A percentile compares a stretch with the other conserved stretches of the same genome.
phyloP scores from a whole-genome alignment of 257 asterid genomes.

The Ilex aquifolium region DNA sequence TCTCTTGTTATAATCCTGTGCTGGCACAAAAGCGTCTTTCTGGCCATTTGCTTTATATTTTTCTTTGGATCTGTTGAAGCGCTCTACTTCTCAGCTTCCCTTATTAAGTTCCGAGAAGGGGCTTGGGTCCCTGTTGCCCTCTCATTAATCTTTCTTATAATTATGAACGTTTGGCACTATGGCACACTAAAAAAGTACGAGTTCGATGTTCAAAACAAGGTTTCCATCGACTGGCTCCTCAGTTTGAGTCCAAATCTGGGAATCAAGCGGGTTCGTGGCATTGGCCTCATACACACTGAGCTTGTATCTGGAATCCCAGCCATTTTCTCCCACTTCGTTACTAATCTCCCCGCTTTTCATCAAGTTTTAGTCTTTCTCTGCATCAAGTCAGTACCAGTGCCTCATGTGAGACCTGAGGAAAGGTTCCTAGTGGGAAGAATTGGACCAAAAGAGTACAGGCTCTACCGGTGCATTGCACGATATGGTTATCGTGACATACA shows the following conservation, averaged over 20 bases:
- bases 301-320: conserved; percentile 94
- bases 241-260: conserved; percentile 77
- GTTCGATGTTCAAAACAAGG: conserved; percentile 82
- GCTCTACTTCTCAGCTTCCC: conserved; percentile 92
- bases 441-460: conserved; percentile 69
- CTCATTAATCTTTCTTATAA: conserved; percentile 54
- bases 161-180: conserved; percentile 84
- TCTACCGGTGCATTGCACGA: conserved; percentile 83
- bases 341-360: conserved; percentile 93
- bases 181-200: conserved; percentile 81
- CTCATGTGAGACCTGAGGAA: conserved; percentile 88
- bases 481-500: conserved; percentile 76
- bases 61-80: conserved; percentile 92
- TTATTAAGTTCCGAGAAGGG: conserved; percentile 89
- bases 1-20: conserved; percentile 82
- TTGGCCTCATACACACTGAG: conserved; percentile 90
- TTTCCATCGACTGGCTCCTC: conserved; percentile 82
- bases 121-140: conserved; percentile 94
- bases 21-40: conserved; percentile 60
- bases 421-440: conserved; percentile 81
- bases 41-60: conserved; percentile 62
- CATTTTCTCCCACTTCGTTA: conserved; percentile 80
- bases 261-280: conserved; percentile 79
- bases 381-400: conserved; percentile 81
- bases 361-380: conserved; percentile 78